Evolutionary conservation across 2,329 filamentous ascomycete species (phyloP).

Genomic region (Trichoderma endophyticum): DNA sequence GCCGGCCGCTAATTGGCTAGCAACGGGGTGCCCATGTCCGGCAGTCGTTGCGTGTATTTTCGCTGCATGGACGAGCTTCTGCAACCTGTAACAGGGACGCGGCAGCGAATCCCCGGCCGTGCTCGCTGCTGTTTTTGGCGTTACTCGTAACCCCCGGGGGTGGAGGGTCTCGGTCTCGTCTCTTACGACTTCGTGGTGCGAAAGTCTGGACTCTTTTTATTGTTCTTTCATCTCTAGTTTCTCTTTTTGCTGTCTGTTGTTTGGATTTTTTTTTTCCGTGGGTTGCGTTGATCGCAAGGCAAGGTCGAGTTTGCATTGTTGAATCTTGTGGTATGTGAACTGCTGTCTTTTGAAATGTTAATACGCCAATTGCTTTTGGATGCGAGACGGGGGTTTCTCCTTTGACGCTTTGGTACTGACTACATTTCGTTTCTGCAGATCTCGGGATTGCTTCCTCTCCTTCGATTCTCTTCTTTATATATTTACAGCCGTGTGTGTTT

Average conservation of each 20-base stretch:
- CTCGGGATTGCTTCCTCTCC: background rate
- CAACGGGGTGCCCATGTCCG: background rate
- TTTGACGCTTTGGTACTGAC: background rate
- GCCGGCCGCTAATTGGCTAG: constrained; percentile 6
- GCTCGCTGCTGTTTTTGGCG: background rate
- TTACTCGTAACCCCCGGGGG: background rate
- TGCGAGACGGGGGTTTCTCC: background rate
- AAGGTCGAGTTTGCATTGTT: constrained; percentile 8
- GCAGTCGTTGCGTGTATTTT: background rate
- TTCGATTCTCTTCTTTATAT: background rate
- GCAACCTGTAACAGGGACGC: constrained; percentile 12
- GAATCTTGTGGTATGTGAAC: background rate
- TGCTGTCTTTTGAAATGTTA: background rate
- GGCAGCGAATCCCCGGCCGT: constrained; percentile 10
- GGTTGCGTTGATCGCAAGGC: constrained; percentile 11
- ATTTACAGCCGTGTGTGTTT: background rate
- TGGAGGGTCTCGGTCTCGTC: too few species aligned
- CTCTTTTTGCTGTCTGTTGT: constrained; percentile 22
- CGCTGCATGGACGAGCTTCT: background rate
- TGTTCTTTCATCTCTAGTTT: constrained; percentile 21
- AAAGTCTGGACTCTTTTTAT: constrained; percentile 5
- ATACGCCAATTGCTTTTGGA: background rate
- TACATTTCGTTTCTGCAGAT: background rate
- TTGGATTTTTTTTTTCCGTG: constrained; percentile 25
- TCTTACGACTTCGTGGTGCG: background rate